These are phyloP conservation scores for Hypoxylon sp. DNA, from an alignment of 2,329 filamentous ascomycete genomes.

Conservation along the genomic window DNA sequence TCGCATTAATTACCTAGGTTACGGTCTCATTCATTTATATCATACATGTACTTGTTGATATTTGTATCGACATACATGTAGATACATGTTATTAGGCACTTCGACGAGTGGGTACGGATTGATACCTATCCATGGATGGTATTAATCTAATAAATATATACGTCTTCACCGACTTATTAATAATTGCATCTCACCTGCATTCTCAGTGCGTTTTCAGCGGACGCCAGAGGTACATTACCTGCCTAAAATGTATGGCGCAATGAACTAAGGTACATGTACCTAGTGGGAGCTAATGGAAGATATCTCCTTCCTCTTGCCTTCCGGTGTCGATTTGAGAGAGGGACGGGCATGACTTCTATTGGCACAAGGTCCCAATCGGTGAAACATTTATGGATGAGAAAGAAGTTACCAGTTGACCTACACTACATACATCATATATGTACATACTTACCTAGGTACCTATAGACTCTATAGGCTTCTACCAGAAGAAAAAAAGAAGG, in stretches of 20 bases:
- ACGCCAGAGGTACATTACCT: conserved; percentile 13
- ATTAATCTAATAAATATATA: neutral
- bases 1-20: no score
- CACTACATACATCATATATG: neutral
- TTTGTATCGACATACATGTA: neutral
- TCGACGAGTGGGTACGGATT: neutral
- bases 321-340: conserved; percentile 8
- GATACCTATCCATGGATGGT: neutral
- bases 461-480: neutral
- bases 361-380: conserved; percentile 21
- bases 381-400: conserved; percentile 15
- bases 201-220: neutral
- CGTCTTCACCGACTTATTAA: conserved; percentile 26
- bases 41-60: neutral
- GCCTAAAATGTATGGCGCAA: conserved; percentile 24
- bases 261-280: neutral
- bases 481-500: conserved; percentile 5
- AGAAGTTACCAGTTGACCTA: neutral
- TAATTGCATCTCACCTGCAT: conserved; percentile 8
- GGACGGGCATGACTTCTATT: conserved; percentile 16
- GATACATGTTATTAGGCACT: neutral
- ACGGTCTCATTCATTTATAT: conserved; percentile 1
- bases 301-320: conserved; percentile 8
- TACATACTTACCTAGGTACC: neutral
- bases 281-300: neutral